Evolutionary conservation across 2,329 filamentous ascomycete genomes (phyloP), one percentile per base, ranked within the genome.

Genomic region (Aquanectria penicillioides): DNA sequence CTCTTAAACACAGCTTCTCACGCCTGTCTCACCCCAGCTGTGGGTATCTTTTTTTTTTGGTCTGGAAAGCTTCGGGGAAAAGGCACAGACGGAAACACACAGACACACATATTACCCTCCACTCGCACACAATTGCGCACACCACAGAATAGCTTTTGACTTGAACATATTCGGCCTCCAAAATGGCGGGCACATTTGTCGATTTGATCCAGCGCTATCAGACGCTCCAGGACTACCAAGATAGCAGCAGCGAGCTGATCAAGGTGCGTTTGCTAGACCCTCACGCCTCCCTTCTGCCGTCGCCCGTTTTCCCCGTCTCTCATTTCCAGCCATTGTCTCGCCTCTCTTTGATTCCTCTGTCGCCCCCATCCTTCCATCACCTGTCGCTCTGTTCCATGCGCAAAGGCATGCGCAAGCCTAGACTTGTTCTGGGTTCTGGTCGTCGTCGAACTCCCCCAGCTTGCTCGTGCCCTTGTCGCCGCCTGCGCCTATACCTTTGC

Each of bases 191-290:
- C 29, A 66, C 69, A 28, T 72, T 82, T 37, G 71, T 78, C 71
- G 77, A 80, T 41, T 84, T 86, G 64, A 69, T 83, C 59, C 71
- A 77, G 43, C 77, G 83, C 8, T 85, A 80, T 65, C 77, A 79
- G 40, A 66, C 71, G 31, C 72, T 84, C 40, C 78, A 80, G 58
- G 47, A 64, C 5, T 77, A 80, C 31, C 74, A 77, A 44, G 75
- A 80, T 31, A 72, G 68, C 12, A 78, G 72, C 37, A 77, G 83
- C 53, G 70, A 76, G 36, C 69, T 86, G 61, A 79, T 85, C 54
- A 80, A 81, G 76, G 83, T 82, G 48, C 51, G 66, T 69, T 36
- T 74, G n/a, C n/a, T n/a, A n/a, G n/a, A n/a, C n/a, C 20, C 6
- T 11, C 67, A 44, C 46, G n/a, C 18, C 41, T 49, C 31, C 11